Base-by-base conservation (phyloP, 192 early-diverging fungal genomes). In the Jimgerdemannia flammicorona region DNA sequence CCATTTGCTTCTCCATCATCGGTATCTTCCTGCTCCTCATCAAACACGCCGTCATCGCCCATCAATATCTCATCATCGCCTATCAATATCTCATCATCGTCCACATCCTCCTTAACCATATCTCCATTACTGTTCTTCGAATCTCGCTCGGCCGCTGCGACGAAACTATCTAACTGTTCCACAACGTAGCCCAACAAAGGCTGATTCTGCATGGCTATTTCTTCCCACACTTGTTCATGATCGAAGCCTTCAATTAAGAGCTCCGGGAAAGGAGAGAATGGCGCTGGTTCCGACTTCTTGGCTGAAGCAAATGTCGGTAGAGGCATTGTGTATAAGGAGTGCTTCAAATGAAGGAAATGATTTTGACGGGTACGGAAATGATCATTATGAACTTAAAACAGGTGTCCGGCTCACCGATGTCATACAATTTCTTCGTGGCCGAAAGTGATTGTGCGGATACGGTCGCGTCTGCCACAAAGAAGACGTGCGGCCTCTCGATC, bases 191-290 rank as follows among this genome's bases (percentile, higher is more conserved):
- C 84, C 20, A 95, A 80, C 73, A 97, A 91, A 0, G 94, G 93
- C 71, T 88, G 86, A 77, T 97, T 97, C 72, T 93, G 92, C 77
- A 96, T 83, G 72, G 90, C 89, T 66, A 99, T 86, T 79, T 97
- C 93, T 81, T 96, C 94, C 97, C 97, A 99, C 66, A 99, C 90
- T 87, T 97, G 96, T 72, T 93, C 89, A 67, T 89, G 80, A 72
- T 94, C 91, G 72, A 94, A 93, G 0, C 90, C 92, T 64, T 95
- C 90, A 8, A 87, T 80, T 29, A 88, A 83, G 4, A 95, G 79
- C 68, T 89, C 89, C 63, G 82, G 74, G 44, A 95, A 84, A 18
- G 90, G 80, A 2, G 84, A 84, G 70, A 91, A 79, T 65, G 83
- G 69, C 66, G 73, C 71, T 64, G 83, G 70, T 74, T 92, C 85